Conservation (phyloP, 176 grass and related monocot genomes). For the Aegilops tauschii region DNA sequence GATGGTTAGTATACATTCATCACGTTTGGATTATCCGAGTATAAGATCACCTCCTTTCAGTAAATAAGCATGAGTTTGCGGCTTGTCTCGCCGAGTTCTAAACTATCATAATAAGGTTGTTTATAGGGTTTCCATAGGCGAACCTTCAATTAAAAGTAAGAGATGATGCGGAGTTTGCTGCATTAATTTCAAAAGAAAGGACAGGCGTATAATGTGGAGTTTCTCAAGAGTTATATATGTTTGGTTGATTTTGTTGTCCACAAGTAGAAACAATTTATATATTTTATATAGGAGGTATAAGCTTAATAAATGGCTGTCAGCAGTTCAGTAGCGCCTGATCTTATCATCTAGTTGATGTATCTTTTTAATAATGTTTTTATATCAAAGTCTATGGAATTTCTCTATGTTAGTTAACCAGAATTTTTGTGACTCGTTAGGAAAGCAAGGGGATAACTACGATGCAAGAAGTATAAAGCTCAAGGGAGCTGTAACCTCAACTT, state of each 20-base stretch:
- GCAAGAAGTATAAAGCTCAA: constrained; percentile 69
- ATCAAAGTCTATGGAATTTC: background rate
- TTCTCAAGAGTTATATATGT: background rate
- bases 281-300: background rate
- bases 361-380: background rate
- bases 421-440: constrained; percentile 50
- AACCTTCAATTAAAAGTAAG: background rate
- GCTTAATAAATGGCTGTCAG: background rate
- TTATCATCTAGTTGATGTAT: background rate
- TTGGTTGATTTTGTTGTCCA: background rate
- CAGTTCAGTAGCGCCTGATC: background rate
- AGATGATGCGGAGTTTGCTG: background rate
- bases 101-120: constrained; percentile 12
- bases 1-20: background rate
- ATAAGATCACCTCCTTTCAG: background rate
- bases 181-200: background rate
- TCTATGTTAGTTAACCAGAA: constrained; percentile 11
- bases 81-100: background rate
- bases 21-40: background rate
- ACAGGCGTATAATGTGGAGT: background rate
- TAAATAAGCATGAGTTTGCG: background rate
- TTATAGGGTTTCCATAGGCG: background rate
- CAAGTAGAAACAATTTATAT: background rate
- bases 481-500: constrained; percentile 61
- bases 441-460: constrained; percentile 69